Evolutionary conservation across 2,329 filamentous ascomycete genomes (phyloP).

Genomic region (Atkinsonella texensis): DNA sequence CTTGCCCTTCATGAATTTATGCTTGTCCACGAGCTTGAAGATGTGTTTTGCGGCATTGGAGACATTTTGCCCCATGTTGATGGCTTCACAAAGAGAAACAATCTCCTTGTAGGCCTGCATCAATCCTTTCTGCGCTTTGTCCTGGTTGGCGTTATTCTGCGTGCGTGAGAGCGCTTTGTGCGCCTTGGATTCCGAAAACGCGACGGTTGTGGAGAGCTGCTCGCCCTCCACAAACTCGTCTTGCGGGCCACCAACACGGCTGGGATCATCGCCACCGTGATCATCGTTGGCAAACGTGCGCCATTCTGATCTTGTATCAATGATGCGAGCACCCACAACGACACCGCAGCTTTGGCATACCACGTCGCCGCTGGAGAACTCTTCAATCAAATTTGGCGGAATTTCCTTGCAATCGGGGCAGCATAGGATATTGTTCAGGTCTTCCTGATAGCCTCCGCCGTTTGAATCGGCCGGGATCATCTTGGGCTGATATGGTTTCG

Average conservation of each 20-base stretch:
- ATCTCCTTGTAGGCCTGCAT: slow-evolving; percentile 85
- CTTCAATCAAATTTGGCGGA: slow-evolving; percentile 87
- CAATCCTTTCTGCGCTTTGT: slow-evolving; percentile 74
- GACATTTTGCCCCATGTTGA: slow-evolving; percentile 68
- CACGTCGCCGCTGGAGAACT: slow-evolving; percentile 84
- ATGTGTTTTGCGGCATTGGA: slow-evolving; percentile 88
- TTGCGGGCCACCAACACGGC: slow-evolving; percentile 88
- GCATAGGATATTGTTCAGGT: slow-evolving; percentile 73
- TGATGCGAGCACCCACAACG: slow-evolving; percentile 79
- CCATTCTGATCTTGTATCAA: slow-evolving; percentile 96
- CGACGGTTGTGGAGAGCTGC: slow-evolving; percentile 79
- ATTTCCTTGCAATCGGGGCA: slow-evolving; percentile 86
- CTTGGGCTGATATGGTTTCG: slow-evolving; percentile 29
- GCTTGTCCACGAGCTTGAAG: slow-evolving; percentile 89
- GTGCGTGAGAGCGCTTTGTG: slow-evolving; percentile 68
- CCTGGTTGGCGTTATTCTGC: slow-evolving; percentile 73
- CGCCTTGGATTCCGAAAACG: slow-evolving; percentile 63
- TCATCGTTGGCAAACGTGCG: slow-evolving; percentile 98
- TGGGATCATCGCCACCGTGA: slow-evolving; percentile 90
- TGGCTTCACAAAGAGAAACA: slow-evolving; percentile 72
- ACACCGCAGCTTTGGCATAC: slow-evolving; percentile 87
- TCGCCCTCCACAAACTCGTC: slow-evolving; percentile 85
- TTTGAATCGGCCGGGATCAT: slow-evolving; percentile 30
- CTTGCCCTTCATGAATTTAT: slow-evolving; percentile 90
- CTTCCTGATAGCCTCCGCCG: slow-evolving; percentile 45